Conservation (phyloP, 805 yeast species). For the Alloascoidea africana region DNA sequence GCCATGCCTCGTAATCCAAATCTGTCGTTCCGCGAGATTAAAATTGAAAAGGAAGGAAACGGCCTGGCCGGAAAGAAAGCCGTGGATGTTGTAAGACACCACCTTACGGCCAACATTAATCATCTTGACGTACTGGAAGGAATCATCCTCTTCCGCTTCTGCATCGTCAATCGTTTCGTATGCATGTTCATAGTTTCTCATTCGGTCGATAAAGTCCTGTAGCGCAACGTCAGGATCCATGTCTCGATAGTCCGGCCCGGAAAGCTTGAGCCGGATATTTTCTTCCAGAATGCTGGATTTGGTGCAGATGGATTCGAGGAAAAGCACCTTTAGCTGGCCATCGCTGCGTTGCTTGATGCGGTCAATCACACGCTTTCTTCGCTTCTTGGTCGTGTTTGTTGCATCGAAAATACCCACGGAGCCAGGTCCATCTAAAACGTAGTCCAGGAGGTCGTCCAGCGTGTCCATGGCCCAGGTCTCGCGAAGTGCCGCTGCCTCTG, state of each 20-base stretch:
- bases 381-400: slow-evolving; percentile 66
- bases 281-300: slow-evolving; percentile 67
- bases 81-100: slow-evolving; percentile 79
- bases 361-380: slow-evolving; percentile 46
- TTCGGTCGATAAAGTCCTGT: slow-evolving; percentile 67
- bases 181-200: slow-evolving; percentile 73
- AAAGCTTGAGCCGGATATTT: slow-evolving; percentile 69
- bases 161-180: slow-evolving; percentile 77
- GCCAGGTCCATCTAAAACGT: slow-evolving; percentile 67
- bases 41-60: slow-evolving; percentile 81
- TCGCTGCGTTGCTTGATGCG: slow-evolving; percentile 30
- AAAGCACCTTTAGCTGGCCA: slow-evolving; percentile 63
- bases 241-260: slow-evolving; percentile 84
- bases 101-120: slow-evolving; percentile 92
- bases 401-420: slow-evolving; percentile 93
- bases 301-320: slow-evolving; percentile 77
- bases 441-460: slow-evolving; percentile 67
- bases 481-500: slow-evolving; percentile 45
- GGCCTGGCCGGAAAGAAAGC: slow-evolving; percentile 84
- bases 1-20: slow-evolving; percentile 93
- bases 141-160: slow-evolving; percentile 33
- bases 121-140: slow-evolving; percentile 84
- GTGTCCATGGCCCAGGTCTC: slow-evolving; percentile 98
- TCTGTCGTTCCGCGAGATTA: slow-evolving; percentile 78
- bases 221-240: slow-evolving; percentile 77